Percentiles rank a stretch among this genome's conserved stretches.
Evolutionary conservation across 768 basidiomycete genomes (phyloP).

Genomic region (Lyophyllum decastes): DNA sequence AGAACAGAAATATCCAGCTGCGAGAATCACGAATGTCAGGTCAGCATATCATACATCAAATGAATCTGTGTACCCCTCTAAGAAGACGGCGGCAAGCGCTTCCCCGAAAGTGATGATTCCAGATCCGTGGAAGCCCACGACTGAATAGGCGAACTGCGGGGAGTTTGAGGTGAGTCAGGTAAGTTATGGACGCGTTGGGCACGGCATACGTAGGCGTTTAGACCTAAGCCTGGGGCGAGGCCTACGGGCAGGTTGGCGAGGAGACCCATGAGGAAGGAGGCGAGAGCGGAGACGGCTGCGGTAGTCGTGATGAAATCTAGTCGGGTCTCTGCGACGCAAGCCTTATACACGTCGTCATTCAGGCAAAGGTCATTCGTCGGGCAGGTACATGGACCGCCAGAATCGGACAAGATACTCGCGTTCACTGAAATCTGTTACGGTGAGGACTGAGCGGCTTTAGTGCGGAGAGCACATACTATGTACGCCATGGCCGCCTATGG

Average conservation of each 20-base stretch:
- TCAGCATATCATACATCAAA: not conserved
- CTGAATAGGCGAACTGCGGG: constrained; percentile 78
- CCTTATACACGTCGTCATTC: constrained; percentile 50
- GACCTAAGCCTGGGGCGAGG: constrained; percentile 82
- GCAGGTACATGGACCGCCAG: constrained; percentile 85
- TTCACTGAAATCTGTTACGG: constrained; percentile 76
- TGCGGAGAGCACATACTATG: constrained; percentile 51
- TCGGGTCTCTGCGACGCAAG: constrained; percentile 62
- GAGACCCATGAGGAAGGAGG: constrained; percentile 81
- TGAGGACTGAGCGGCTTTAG: constrained; percentile 4
- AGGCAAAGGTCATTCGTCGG: constrained; percentile 55
- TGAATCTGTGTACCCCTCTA: constrained; percentile 72
- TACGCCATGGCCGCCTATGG: constrained; percentile 79
- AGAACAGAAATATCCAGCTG: constrained; percentile 80
- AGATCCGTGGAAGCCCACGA: constrained; percentile 82
- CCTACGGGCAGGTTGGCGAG: constrained; percentile 89
- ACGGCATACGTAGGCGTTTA: constrained; percentile 73
- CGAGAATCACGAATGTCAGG: not conserved
- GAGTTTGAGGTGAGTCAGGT: not conserved
- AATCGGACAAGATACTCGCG: constrained; percentile 72
- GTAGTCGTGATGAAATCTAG: constrained; percentile 84
- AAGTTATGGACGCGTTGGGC: not conserved
- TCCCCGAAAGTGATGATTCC: constrained; percentile 75
- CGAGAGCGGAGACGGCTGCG: constrained; percentile 72
- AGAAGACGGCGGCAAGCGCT: constrained; percentile 82